Evolutionary conservation across 2,329 filamentous ascomycete species (phyloP), one percentile per base, ranked within the genome.

Genomic region (Ceratocystiopsis minuta): DNA sequence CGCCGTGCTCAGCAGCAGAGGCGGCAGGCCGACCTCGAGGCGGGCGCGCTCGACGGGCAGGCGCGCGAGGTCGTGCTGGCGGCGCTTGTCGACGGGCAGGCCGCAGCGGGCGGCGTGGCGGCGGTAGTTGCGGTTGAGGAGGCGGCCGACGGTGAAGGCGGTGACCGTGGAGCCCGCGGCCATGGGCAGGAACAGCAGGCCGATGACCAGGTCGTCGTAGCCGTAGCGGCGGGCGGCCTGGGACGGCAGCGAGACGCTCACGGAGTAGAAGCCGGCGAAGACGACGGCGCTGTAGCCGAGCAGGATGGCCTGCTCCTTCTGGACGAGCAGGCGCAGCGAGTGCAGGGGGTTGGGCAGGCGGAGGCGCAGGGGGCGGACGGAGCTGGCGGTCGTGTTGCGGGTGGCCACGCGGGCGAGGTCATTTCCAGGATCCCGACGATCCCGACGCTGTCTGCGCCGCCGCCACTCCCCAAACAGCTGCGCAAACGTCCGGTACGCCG

Each of bases 291-390:
- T 61, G 38, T 60, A 61, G 16, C 59, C 51, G 10, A 72, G 59
- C 1, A 73, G 54, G 10, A 68, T 48, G 2, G 59, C 62, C 38
- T 96, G 71, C 58, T 95, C 83, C 53, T 87, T 83, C 64, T 90
- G 92, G 50, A 75, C 67, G 45, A 85, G 72, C 1, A 90, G 86
- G 1, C 78, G 73, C 14, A 92, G 80, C 0, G 85, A 88, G 51
- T 75, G 76, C 47, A 95, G 65, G 58, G 95, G 93, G 60, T 96
- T 87, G 46, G 51, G 46, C 2, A 49, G 34, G 39, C 48, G 32
- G 17, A 51, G 40, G 7, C 24, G 34, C 10, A 48, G 46, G 1
- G 48, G 49, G 4, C 36, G 47, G 9, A 20, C n/a, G 14, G 35
- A 16, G 14, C 37, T 14, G 34, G 38, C 33, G 3, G 39, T 17